Percentiles rank a stretch among this genome's conserved stretches.
Evolutionary conservation across 2,329 filamentous ascomycete species (phyloP).

Genomic region (Diaporthe citriasiana): DNA sequence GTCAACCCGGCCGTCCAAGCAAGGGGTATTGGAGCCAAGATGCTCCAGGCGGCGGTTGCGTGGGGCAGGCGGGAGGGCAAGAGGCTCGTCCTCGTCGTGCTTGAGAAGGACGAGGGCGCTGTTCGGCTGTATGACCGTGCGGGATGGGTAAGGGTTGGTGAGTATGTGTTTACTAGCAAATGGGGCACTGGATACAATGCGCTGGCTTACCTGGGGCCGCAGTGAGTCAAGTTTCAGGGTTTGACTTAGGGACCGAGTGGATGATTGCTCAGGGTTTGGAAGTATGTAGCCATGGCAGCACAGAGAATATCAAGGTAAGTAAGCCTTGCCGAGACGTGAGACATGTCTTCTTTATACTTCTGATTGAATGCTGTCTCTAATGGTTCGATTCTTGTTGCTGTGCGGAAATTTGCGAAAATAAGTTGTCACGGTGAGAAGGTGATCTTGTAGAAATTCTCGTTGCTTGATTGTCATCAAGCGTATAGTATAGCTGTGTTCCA

Average conservation of each 20-base stretch:
- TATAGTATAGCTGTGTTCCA: neutral
- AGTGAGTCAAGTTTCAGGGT: conserved; percentile 24
- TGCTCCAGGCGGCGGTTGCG: neutral
- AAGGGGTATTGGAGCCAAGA: conserved; percentile 7
- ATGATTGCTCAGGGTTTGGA: neutral
- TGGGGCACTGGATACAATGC: neutral
- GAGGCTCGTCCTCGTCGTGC: neutral
- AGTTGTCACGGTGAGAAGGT: neutral
- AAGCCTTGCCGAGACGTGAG: conserved; percentile 30
- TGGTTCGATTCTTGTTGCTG: neutral
- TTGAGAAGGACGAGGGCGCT: conserved; percentile 2
- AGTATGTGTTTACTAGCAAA: neutral
- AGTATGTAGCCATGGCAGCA: conserved; percentile 6
- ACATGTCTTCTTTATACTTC: conserved; percentile 13
- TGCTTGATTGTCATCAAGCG: neutral
- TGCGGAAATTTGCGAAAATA: no score
- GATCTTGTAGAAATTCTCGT: neutral
- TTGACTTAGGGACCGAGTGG: neutral
- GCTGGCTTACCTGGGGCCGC: conserved; percentile 5
- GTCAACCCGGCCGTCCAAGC: neutral
- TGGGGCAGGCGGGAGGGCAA: neutral
- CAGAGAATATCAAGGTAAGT: neutral
- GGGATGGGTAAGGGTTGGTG: conserved; percentile 30
- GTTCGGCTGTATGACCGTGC: neutral
- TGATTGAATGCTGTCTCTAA: neutral